phyloP scores from a whole-genome alignment of 805 yeast species.

The Teunomyces barrocoloradensis region DNA sequence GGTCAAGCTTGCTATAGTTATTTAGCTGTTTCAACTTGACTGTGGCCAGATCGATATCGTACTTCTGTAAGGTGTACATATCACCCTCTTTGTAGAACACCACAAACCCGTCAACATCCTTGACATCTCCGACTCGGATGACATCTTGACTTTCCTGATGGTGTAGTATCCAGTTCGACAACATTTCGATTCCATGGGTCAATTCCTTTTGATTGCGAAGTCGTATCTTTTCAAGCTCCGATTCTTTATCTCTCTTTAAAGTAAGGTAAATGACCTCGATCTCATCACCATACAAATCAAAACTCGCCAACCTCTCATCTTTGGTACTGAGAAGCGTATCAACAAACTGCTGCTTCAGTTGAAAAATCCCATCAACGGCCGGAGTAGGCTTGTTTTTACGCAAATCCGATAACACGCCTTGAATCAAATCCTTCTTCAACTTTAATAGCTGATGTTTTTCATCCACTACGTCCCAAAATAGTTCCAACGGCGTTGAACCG shows the following conservation, averaged over 20 bases:
- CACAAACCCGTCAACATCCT: background rate
- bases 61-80: background rate
- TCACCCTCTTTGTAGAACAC: background rate
- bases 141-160: constrained; percentile 5
- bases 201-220: constrained; percentile 13
- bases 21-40: background rate
- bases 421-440: constrained; percentile 59
- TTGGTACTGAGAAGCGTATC: constrained; percentile 15
- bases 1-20: background rate
- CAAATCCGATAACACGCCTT: constrained; percentile 44
- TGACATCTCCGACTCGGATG: background rate
- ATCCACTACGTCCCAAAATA: constrained; percentile 73
- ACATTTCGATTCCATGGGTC: constrained; percentile 4
- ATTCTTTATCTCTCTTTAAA: constrained; percentile 22
- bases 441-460: constrained; percentile 54
- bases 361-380: constrained; percentile 12
- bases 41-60: background rate
- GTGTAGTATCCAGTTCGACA: constrained; percentile 17
- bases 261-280: constrained; percentile 25
- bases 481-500: constrained; percentile 75
- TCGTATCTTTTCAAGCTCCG: constrained; percentile 8
- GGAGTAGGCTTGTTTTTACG: constrained; percentile 12
- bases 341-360: constrained; percentile 17
- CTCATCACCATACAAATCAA: constrained; percentile 22
- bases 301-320: constrained; percentile 28